Evolutionary conservation across 2,329 filamentous ascomycete species (phyloP).

Genomic region (Hirsutella thompsonii): DNA sequence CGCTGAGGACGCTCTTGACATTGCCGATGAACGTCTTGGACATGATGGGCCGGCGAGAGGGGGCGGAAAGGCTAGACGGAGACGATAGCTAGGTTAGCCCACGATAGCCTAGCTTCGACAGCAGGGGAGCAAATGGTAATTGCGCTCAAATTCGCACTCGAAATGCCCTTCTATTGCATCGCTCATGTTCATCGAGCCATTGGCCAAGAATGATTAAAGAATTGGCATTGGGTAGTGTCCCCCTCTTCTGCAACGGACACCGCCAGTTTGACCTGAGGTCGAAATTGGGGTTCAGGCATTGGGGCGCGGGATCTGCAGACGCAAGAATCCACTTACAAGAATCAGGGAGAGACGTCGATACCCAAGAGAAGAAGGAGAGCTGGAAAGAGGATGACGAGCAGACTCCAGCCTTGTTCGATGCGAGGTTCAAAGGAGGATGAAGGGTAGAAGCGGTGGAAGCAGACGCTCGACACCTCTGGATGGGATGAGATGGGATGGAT

Average conservation of each 20-base stretch:
- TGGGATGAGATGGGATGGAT: too few relatives aligned
- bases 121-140: not conserved
- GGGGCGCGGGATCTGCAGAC: not conserved
- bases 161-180: too few relatives aligned
- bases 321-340: not conserved
- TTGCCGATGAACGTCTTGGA: conserved; percentile 49
- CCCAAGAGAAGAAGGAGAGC: not conserved
- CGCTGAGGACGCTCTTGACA: conserved; percentile 89
- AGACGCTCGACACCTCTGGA: not conserved
- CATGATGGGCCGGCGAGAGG: conserved; percentile 23
- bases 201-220: not conserved
- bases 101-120: not conserved
- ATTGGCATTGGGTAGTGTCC: not conserved
- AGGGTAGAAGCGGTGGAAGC: not conserved
- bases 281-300: not conserved
- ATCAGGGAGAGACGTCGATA: not conserved
- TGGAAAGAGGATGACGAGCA: not conserved
- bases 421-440: too few relatives aligned
- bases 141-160: not conserved
- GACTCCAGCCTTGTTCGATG: not conserved
- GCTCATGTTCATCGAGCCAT: not conserved
- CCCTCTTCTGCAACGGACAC: not conserved
- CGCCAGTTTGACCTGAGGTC: not conserved
- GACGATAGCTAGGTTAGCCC: conserved; percentile 6
- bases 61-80: conserved; percentile 4